phyloP scores from a whole-genome alignment of 805 yeast genomes.

The Candida sithepensis region DNA sequence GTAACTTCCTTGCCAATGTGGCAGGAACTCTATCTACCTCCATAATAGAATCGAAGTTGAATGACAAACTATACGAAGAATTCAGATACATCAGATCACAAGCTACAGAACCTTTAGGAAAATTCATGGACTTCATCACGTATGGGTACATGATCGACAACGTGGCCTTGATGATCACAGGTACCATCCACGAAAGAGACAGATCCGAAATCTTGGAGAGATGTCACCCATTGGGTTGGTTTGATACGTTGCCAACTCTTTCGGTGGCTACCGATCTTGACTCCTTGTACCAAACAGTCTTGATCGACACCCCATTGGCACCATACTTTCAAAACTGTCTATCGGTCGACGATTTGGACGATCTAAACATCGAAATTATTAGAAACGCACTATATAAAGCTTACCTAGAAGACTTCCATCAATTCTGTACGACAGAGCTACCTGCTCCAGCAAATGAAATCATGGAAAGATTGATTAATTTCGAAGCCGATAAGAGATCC shows the following conservation, averaged over 20 bases:
- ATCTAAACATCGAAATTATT: slow-evolving; percentile 90
- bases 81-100: slow-evolving; percentile 83
- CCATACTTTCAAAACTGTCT: slow-evolving; percentile 92
- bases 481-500: slow-evolving; percentile 94
- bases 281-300: slow-evolving; percentile 85
- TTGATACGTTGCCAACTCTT: slow-evolving; percentile 93
- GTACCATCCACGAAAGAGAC: slow-evolving; percentile 94
- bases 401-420: slow-evolving; percentile 80
- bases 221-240: slow-evolving; percentile 98
- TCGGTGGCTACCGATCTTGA: slow-evolving; percentile 94
- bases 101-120: slow-evolving; percentile 72
- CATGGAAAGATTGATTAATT: slow-evolving; percentile 72
- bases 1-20: slow-evolving; percentile 79
- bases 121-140: slow-evolving; percentile 87
- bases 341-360: slow-evolving; percentile 85
- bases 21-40: slow-evolving; percentile 83
- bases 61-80: slow-evolving; percentile 71
- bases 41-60: slow-evolving; percentile 76
- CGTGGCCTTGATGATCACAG: slow-evolving; percentile 92
- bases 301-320: slow-evolving; percentile 96
- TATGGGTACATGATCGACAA: slow-evolving; percentile 99
- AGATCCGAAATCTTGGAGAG: slow-evolving; percentile 81
- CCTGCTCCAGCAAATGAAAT: slow-evolving; percentile 76
- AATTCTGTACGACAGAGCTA: slow-evolving; percentile 58
- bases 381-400: slow-evolving; percentile 91